These are phyloP conservation scores for Bromus sterilis DNA, from an alignment of 176 grass and related monocot species.

Conservation along the genomic window DNA sequence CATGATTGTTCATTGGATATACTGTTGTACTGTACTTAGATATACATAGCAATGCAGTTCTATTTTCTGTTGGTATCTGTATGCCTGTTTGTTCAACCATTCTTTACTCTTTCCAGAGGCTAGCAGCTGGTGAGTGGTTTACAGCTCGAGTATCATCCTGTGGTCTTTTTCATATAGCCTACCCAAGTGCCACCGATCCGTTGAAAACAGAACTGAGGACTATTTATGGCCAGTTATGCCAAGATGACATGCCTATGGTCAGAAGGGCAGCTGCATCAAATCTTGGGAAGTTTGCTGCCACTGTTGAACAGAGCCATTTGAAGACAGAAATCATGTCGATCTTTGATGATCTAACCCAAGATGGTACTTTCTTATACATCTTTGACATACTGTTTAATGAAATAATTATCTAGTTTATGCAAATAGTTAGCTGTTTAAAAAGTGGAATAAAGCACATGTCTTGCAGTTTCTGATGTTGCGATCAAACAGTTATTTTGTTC, in stretches of 20 bases:
- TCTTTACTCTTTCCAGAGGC: conserved; percentile 46
- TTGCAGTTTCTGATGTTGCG: neutral
- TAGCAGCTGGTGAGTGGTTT: conserved; percentile 91
- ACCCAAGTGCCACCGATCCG: conserved; percentile 64
- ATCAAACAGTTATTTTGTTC: neutral
- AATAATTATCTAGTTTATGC: neutral
- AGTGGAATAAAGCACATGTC: neutral
- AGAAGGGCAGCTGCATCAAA: conserved; percentile 88
- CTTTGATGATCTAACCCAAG: conserved; percentile 88
- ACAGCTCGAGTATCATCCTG: conserved; percentile 83
- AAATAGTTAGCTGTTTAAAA: neutral
- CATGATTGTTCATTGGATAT: neutral
- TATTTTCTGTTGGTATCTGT: neutral
- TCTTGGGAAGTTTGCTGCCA: conserved; percentile 90
- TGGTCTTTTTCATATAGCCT: conserved; percentile 84
- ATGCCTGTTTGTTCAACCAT: neutral
- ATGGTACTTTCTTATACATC: conserved; percentile 45
- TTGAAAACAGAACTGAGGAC: conserved; percentile 73
- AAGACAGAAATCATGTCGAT: conserved; percentile 90
- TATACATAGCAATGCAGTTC: neutral
- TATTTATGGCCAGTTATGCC: conserved; percentile 79
- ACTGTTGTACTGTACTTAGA: neutral
- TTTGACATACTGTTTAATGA: neutral
- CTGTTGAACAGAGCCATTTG: conserved; percentile 64
- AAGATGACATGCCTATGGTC: conserved; percentile 99